phyloP scores from a whole-genome alignment of 139 green algal species.

The Diplosphaera chodatii region DNA sequence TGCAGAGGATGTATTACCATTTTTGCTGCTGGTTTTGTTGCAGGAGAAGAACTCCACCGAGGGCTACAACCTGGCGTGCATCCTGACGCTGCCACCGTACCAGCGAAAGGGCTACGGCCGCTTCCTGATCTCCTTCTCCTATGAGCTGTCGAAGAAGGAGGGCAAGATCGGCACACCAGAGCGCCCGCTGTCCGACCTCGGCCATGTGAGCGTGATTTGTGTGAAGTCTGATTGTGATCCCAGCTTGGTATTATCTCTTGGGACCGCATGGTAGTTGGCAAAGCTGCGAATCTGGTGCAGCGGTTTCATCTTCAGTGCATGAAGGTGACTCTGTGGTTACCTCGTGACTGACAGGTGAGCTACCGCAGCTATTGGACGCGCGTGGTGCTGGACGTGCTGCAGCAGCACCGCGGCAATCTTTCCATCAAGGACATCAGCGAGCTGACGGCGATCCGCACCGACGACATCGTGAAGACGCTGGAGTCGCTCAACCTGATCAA shows the following conservation, averaged over 20 bases:
- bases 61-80: constrained; percentile 99
- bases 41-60: constrained; percentile 78
- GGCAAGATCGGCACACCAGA: constrained; percentile 88
- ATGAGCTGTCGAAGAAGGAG: constrained; percentile 97
- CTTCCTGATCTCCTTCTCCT: constrained; percentile 96
- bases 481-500: constrained; percentile 76
- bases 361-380: constrained; percentile 97
- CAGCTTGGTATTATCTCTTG: too few species aligned
- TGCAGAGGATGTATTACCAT: too few species aligned
- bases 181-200: constrained; percentile 93
- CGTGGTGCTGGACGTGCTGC: constrained; percentile 72
- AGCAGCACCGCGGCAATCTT: constrained; percentile 59
- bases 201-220: constrained; percentile 56
- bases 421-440: constrained; percentile 92
- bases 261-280: too few species aligned
- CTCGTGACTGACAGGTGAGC: constrained; percentile 50
- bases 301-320: too few species aligned
- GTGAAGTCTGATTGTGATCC: too few species aligned
- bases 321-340: too few species aligned
- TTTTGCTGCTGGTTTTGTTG: too few species aligned
- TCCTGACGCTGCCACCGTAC: constrained; percentile 95
- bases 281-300: too few species aligned
- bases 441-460: constrained; percentile 81
- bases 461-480: constrained; percentile 94
- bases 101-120: constrained; percentile 98